phyloP scores from a whole-genome alignment of 2,329 filamentous ascomycete species.

The Aureobasidium sp. region DNA sequence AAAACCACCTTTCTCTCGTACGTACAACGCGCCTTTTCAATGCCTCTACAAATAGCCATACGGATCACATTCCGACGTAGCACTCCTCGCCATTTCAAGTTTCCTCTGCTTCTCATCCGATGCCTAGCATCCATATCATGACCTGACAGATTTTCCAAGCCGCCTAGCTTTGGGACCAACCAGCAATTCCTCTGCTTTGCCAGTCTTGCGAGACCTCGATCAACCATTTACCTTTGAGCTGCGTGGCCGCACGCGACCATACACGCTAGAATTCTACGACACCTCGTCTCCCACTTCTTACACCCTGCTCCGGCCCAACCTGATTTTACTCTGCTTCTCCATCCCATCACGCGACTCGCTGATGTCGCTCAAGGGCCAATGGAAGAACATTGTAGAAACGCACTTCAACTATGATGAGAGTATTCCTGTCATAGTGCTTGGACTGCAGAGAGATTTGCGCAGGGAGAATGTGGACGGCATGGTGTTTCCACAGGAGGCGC shows the following conservation, averaged over 20 bases:
- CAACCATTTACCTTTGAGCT: conserved; percentile 56
- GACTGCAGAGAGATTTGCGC: conserved; percentile 52
- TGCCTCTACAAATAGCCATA: background rate
- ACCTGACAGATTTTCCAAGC: conserved; percentile 14
- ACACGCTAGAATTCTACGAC: conserved; percentile 51
- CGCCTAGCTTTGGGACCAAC: conserved; percentile 24
- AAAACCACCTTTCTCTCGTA: conserved; percentile 59
- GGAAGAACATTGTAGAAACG: conserved; percentile 39
- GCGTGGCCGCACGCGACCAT: conserved; percentile 48
- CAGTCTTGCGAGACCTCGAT: conserved; percentile 46
- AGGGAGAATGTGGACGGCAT: conserved; percentile 35
- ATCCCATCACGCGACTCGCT: conserved; percentile 49
- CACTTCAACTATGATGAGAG: conserved; percentile 48
- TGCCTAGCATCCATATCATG: background rate
- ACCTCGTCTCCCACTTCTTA: conserved; percentile 52
- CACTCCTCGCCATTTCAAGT: background rate
- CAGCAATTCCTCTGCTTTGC: conserved; percentile 26
- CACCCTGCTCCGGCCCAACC: conserved; percentile 46
- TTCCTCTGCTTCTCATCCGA: background rate
- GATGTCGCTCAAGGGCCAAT: conserved; percentile 38
- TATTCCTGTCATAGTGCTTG: conserved; percentile 53
- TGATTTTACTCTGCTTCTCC: conserved; percentile 54
- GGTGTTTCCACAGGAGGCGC: conserved; percentile 46
- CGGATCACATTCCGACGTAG: background rate
- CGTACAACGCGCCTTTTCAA: conserved; percentile 29